Evolutionary conservation across 805 yeast species (phyloP).

Genomic region (Yamadazyma paraphyllophila): DNA sequence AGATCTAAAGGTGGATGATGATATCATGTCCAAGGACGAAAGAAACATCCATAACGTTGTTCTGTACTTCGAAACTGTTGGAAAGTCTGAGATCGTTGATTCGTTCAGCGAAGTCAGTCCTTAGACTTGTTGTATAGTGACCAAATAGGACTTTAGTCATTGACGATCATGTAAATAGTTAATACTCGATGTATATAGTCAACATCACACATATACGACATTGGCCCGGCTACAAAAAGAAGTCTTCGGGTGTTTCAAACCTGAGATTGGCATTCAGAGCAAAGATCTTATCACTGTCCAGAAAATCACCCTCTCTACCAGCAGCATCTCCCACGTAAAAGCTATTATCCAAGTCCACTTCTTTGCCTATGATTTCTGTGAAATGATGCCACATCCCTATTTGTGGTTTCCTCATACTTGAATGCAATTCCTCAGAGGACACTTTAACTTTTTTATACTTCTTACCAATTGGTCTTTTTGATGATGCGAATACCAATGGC

Average conservation of each 20-base stretch:
- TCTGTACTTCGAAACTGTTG: conserved; percentile 66
- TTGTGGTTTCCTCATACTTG: conserved; percentile 65
- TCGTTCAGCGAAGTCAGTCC: conserved; percentile 17
- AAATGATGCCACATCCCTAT: conserved; percentile 74
- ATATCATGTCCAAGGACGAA: conserved; percentile 14
- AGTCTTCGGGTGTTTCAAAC: conserved; percentile 73
- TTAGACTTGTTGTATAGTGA: neutral
- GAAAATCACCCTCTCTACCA: conserved; percentile 74
- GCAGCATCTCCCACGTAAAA: conserved; percentile 96
- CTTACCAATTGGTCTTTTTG: conserved; percentile 47
- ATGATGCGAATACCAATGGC: conserved; percentile 59
- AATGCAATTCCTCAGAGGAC: conserved; percentile 30
- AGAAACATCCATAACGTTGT: conserved; percentile 46
- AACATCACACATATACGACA: too few relatives aligned
- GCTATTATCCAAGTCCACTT: conserved; percentile 44
- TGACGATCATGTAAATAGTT: conserved; percentile 24
- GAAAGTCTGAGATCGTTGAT: conserved; percentile 35
- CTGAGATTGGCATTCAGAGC: conserved; percentile 55
- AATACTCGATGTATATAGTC: too few relatives aligned
- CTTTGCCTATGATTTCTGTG: conserved; percentile 31
- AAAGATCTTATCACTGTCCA: conserved; percentile 73
- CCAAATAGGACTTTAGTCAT: conserved; percentile 20
- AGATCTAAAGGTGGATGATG: conserved; percentile 21
- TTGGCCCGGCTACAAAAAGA: conserved; percentile 32
- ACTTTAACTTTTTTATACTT: conserved; percentile 18